These are phyloP conservation scores for Paradendryphiella salina DNA, from an alignment of 2,329 filamentous ascomycete genomes.

Conservation along the genomic window DNA sequence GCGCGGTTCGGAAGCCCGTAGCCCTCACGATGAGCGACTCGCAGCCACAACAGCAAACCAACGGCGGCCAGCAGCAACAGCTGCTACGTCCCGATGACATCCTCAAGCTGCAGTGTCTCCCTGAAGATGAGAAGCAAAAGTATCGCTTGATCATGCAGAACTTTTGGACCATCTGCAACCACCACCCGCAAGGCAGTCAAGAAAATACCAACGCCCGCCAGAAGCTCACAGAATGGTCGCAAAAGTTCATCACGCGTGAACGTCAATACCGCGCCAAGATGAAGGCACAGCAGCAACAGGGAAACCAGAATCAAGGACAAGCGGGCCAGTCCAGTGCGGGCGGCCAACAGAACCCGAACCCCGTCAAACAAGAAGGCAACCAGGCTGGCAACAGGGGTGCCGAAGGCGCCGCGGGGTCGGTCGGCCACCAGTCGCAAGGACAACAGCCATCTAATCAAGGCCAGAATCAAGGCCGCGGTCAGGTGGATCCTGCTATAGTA, in stretches of 20 bases:
- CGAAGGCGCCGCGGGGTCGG: conserved; percentile 7
- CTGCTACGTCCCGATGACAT: conserved; percentile 44
- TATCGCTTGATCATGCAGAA: conserved; percentile 59
- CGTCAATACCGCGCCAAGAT: conserved; percentile 49
- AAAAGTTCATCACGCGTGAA: conserved; percentile 55
- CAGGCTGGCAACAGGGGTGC: conserved; percentile 10
- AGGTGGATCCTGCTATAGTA: conserved; percentile 41
- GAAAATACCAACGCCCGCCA: conserved; percentile 56
- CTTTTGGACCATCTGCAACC: conserved; percentile 59
- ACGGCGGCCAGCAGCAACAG: conserved; percentile 27
- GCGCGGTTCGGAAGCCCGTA: conserved; percentile 19
- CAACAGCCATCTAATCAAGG: conserved; percentile 18
- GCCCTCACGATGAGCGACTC: conserved; percentile 41
- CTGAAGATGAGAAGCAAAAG: conserved; percentile 58
- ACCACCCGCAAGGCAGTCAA: conserved; percentile 52
- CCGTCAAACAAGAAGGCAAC: conserved; percentile 26
- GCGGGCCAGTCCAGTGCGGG: conserved; percentile 31
- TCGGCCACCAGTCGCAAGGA: conserved; percentile 13
- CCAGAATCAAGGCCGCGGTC: conserved; percentile 12
- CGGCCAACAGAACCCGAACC: conserved; percentile 39
- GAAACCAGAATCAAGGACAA: conserved; percentile 26
- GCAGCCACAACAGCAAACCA: conserved; percentile 37
- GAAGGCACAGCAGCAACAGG: conserved; percentile 29
- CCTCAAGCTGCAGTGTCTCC: conserved; percentile 48
- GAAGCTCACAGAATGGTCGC: conserved; percentile 57